Base-by-base conservation (phyloP, 768 basidiomycete species). In the Coprinopsis marcescibilis region DNA sequence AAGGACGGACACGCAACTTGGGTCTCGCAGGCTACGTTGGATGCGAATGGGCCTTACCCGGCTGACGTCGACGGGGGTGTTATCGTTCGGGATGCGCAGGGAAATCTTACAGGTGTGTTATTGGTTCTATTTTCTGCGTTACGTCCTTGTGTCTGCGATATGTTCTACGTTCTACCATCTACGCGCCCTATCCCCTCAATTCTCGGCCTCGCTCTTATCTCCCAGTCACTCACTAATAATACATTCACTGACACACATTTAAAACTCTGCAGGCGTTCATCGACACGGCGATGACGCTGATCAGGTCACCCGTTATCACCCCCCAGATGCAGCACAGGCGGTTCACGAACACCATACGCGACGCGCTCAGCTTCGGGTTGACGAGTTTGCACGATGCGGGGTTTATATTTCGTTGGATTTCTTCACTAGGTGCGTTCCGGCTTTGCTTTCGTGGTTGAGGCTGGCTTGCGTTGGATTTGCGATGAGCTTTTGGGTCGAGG, bases 1-100 rank as follows among this genome's bases (percentile, higher is more conserved):
- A 88, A 93, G 50, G 93, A n/a, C n/a, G n/a, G n/a, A 3, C 93
- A 94, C 64, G 90, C 89, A 0, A 68, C 88, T 4, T 95, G 93
- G 93, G 79, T 90, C 12, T 90, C 88, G 3, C 65, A 68, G 3
- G 72, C 65, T 32, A 76, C 81, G 2, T 64, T 94, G 2, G 65
- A 73, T 45, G 52, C 56, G 1, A 82, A 85, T 55, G 63, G 68
- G 8, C 78, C 81, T 10, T 72, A 89, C 21, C 89, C 92, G 2
- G 69, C 74, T 6, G 56, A 65, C n/a, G 75, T 94, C 1, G 85
- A 88, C 33, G 94, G 93, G 3, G 93, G 93, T 3, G 57, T 85
- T 29, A 85, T 95, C 45, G 60, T 89, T 10, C 78, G 87, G 6
- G 81, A 91, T 61, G 57, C 56, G 1, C 62, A 62, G 2, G 89